Percentiles rank a stretch among this genome's conserved stretches.
Evolutionary conservation across 208 protist genomes (phyloP).

Genomic region (Trypanosomatidae sp.): DNA sequence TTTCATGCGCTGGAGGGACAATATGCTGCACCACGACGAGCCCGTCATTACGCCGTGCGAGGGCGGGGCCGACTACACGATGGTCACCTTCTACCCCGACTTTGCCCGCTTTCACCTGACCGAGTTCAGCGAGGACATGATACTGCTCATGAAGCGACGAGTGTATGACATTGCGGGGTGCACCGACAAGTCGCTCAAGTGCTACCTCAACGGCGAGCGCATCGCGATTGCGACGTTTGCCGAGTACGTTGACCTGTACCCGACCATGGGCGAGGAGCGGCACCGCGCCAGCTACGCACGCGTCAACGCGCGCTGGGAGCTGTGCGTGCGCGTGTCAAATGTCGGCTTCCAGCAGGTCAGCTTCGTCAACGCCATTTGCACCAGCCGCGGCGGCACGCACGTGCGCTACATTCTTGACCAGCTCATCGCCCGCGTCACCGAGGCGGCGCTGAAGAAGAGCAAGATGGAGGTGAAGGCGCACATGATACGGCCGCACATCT

Average conservation of each 20-base stretch:
- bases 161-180: slow-evolving; percentile 99
- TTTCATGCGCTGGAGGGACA: slow-evolving; percentile 94
- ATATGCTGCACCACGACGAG: slow-evolving; percentile 93
- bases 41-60: slow-evolving; percentile 79
- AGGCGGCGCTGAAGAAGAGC: slow-evolving; percentile 93
- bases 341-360: slow-evolving; percentile 97
- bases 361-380: slow-evolving; percentile 99
- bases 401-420: slow-evolving; percentile 97
- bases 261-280: slow-evolving; percentile 78
- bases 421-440: slow-evolving; percentile 84
- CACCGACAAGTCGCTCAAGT: slow-evolving; percentile 82
- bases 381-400: slow-evolving; percentile 98
- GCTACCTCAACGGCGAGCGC: slow-evolving; percentile 94
- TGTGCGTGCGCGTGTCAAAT: slow-evolving; percentile 90
- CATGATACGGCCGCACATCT: slow-evolving; percentile 98
- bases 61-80: slow-evolving; percentile 90
- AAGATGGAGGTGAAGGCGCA: slow-evolving; percentile 94
- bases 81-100: slow-evolving; percentile 98
- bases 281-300: slow-evolving; percentile 56
- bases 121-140: slow-evolving; percentile 94
- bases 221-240: slow-evolving; percentile 93
- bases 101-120: slow-evolving; percentile 94
- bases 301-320: slow-evolving; percentile 96
- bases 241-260: slow-evolving; percentile 97
- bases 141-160: slow-evolving; percentile 94